These are phyloP conservation scores for Aspergillus sp. DNA, from an alignment of 2,329 filamentous ascomycete species.

Conservation along the genomic window DNA sequence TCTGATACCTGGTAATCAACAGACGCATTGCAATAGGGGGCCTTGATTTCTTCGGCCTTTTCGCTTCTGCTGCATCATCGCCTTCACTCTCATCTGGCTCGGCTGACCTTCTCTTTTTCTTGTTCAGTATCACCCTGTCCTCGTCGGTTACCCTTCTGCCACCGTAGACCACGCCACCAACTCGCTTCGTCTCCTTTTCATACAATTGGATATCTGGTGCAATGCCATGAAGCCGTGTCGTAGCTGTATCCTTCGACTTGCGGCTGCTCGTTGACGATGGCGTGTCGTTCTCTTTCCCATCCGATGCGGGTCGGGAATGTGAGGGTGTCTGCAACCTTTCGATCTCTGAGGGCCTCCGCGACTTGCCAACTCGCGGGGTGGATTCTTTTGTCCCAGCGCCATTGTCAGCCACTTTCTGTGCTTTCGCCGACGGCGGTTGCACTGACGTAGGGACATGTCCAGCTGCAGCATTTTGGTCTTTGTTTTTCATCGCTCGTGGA, in stretches of 20 bases:
- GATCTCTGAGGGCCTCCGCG: slow-evolving; percentile 19
- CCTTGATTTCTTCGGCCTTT: slow-evolving; percentile 52
- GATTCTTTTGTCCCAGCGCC: slow-evolving; percentile 10
- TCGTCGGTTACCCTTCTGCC: slow-evolving; percentile 40
- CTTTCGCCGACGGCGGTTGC: slow-evolving; percentile 14
- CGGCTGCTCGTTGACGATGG: slow-evolving; percentile 68
- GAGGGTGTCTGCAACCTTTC: slow-evolving; percentile 44
- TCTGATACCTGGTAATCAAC: slow-evolving; percentile 72
- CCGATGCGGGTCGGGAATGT: slow-evolving; percentile 41
- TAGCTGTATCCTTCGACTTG: slow-evolving; percentile 78
- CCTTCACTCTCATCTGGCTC: slow-evolving; percentile 42
- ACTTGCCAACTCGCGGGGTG: slow-evolving; percentile 21
- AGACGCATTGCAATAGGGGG: slow-evolving; percentile 64
- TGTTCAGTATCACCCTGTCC: slow-evolving; percentile 23
- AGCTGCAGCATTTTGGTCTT: slow-evolving; percentile 24
- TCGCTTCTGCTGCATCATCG: slow-evolving; percentile 50
- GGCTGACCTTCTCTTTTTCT: slow-evolving; percentile 36
- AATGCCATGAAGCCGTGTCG: slow-evolving; percentile 64
- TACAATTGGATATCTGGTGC: slow-evolving; percentile 82
- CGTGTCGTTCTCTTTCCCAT: slow-evolving; percentile 74
- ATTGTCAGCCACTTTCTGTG: slow-evolving; percentile 10
- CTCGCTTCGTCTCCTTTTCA: slow-evolving; percentile 85
- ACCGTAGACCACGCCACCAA: slow-evolving; percentile 55
- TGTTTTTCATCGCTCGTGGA: slow-evolving; percentile 26
- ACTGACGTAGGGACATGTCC: slow-evolving; percentile 10